Base-by-base conservation (phyloP, 1,284 basidiomycete genomes). In the Austropuccinia psidii region DNA sequence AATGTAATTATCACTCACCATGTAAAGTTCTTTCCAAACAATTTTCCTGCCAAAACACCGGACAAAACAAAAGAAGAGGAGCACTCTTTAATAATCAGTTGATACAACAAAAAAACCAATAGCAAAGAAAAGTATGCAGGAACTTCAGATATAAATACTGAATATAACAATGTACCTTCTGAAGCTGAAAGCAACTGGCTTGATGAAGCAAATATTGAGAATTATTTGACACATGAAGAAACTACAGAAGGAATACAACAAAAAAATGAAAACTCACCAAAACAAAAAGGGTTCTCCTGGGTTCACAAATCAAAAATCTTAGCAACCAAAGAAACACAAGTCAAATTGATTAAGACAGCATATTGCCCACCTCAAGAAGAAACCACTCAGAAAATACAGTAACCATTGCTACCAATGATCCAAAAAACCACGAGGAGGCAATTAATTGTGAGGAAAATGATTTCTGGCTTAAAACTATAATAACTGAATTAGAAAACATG, bases 391-490 rank as follows among this genome's bases (percentile, higher is more conserved):
- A 37, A 17, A 62, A 62, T 24, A 39, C 57, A 4, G 17, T 60
- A 5, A 24, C 6, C 3, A 27, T 39, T 35, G 13, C 43, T 13
- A 60, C 37, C 4, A 29, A 41, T 15, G 37, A 62, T 29, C 67
- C 67, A 9, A 47, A 33, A 49, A 41, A n/a, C 27, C 60, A 43
- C 21, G 45, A 70, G 24, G 49, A 70, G n/a, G 67, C 43, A 6
- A 33, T 33, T 21, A 33, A 4, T 29, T 6, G 15, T 3, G 35
- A 7, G 8, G 27, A 33, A 3, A 5, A 8, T 11, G n/a, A 52
- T 31, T 50, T n/a, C n/a, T n/a, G n/a, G 47, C 27, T 3, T 35
- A 2, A 19, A 17, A 33, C 64, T 11, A 67, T 67, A 15, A 67
- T 37, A 15, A 5, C 47, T 29, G 21, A 52, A 47, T 33, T 65